Evolutionary conservation across 768 basidiomycete species (phyloP), one percentile per base, ranked within the genome.

Genomic region (Saitozyma sp.): DNA sequence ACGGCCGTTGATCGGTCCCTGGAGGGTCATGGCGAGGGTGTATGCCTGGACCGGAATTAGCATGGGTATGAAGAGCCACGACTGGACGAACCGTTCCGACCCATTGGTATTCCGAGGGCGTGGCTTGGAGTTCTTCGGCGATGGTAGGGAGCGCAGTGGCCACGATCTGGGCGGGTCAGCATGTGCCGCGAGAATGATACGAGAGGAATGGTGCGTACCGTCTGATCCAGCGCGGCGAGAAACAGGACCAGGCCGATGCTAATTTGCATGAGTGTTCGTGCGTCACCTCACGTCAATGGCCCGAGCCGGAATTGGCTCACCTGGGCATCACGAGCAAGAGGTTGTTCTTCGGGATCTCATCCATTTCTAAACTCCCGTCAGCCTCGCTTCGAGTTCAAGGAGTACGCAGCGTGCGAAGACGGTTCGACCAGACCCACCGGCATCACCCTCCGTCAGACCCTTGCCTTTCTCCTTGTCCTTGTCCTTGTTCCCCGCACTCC

Each of bases 111-210:
- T 74, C 56, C 4, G 76, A 70, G 17, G 71, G 69, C 6, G 72
- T 64, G 3, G 73, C 69, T 50, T 66, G 57, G 19, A 78, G 71
- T 45, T 78, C 69, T 37, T 58, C 59, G 11, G 76, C 71, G 37
- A 75, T 75, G 0, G 74, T 78, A 7, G 74, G 74, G 19, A 75
- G 57, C 13, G 72, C 74, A 6, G 74, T 78, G 6, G 74, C 62
- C 0, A 69, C 49, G 54, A 73, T 73, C 68, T 73, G 62, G n/a
- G 10, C 17, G 39, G 20, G 39, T 20, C 17, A 17, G 53, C 11
- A 8, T 38, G 13, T 59, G n/a, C 16, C 4, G 10, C 19, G 53
- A 9, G 4, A 8, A 38, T 38, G 37, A 46, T 1, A 17, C 5
- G 2, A 29, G 29, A 29, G 29, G 29, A 2, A 39, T 19, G 14